Conservation (phyloP, 306 rosid species). For the Malus sylvestris region DNA sequence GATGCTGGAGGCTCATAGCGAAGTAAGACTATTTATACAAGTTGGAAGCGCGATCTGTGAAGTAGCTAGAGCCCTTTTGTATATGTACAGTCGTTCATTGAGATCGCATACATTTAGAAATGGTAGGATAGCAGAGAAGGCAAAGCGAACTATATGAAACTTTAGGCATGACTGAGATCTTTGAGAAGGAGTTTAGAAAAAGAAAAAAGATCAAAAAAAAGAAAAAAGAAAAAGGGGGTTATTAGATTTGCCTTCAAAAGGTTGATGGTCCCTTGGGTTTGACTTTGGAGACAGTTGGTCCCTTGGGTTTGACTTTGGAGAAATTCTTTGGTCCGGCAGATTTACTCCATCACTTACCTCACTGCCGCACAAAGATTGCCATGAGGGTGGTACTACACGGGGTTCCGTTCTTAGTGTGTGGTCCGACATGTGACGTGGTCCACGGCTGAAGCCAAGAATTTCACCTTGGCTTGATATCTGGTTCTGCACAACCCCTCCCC, state of each 20-base stretch:
- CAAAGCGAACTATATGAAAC: slow-evolving; percentile 6
- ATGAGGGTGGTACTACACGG: neutral
- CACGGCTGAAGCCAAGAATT: neutral
- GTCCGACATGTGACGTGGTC: neutral
- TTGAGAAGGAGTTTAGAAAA: neutral
- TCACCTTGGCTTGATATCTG: slow-evolving; percentile 14
- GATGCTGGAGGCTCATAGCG: slow-evolving; percentile 16
- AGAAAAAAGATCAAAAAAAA: too few species aligned
- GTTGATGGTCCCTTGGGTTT: slow-evolving; percentile 12
- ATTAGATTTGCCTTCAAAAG: neutral
- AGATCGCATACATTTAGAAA: slow-evolving; percentile 15
- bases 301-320: slow-evolving; percentile 13
- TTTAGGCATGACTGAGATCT: slow-evolving; percentile 27
- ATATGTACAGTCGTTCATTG: slow-evolving; percentile 8
- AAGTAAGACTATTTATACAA: neutral
- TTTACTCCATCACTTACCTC: neutral
- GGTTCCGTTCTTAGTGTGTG: neutral
- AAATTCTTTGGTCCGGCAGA: neutral
- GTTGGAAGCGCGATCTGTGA: neutral
- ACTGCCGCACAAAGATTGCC: neutral
- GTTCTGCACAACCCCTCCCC: slow-evolving; percentile 36
- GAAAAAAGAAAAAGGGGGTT: slow-evolving; percentile 1
- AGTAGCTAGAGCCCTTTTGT: neutral
- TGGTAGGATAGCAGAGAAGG: slow-evolving; percentile 18
- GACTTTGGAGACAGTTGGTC: neutral